These are phyloP conservation scores for Quercus wislizeni DNA, from an alignment of 306 rosid species.

Conservation along the genomic window DNA sequence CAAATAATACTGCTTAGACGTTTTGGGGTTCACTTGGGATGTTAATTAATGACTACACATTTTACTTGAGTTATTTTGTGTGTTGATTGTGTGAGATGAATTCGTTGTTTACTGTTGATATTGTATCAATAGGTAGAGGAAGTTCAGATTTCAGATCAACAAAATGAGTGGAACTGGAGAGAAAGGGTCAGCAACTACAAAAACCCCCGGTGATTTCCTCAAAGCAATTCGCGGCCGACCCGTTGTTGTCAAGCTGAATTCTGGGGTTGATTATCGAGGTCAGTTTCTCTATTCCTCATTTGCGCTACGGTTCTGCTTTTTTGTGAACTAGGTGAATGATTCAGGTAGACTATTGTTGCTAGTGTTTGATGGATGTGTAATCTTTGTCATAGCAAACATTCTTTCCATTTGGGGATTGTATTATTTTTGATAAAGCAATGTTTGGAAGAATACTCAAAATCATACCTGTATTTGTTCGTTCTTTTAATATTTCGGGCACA, in stretches of 20 bases:
- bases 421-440: neutral
- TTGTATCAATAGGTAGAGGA: neutral
- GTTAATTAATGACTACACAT: neutral
- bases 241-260: conserved; percentile 87
- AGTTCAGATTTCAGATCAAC: neutral
- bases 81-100: neutral
- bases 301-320: neutral
- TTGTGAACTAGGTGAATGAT: neutral
- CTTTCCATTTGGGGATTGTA: neutral
- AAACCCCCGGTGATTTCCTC: conserved; percentile 90
- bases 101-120: neutral
- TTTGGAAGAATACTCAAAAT: too few species aligned
- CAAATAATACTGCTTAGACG: neutral
- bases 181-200: conserved; percentile 66
- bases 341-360: neutral
- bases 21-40: neutral
- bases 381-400: neutral
- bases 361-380: neutral
- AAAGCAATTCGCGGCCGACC: conserved; percentile 94
- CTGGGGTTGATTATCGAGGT: conserved; percentile 96
- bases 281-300: neutral
- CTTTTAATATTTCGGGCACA: too few species aligned
- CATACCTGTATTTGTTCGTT: too few species aligned
- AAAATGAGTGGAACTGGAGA: conserved; percentile 64
- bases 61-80: neutral